phyloP scores from a whole-genome alignment of 2,329 filamentous ascomycete species.

The Zopfia rhizophila region DNA sequence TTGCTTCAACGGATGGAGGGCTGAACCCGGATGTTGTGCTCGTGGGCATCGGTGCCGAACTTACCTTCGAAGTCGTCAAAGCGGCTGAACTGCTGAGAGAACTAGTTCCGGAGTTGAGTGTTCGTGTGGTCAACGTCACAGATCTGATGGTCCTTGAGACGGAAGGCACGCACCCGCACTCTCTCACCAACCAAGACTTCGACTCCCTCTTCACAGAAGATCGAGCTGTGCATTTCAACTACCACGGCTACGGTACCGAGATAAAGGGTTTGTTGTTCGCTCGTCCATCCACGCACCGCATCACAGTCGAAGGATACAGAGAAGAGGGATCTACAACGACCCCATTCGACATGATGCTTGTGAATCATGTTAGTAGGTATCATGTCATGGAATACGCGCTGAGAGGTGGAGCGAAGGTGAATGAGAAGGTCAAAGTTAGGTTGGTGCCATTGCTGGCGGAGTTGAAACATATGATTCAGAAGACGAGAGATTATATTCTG shows the following conservation, averaged over 20 bases:
- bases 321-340: constrained; percentile 75
- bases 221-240: constrained; percentile 70
- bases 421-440: constrained; percentile 59
- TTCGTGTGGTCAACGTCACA: constrained; percentile 73
- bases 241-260: constrained; percentile 72
- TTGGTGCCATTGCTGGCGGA: constrained; percentile 61
- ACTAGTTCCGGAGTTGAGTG: constrained; percentile 62
- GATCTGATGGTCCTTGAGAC: constrained; percentile 71
- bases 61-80: constrained; percentile 72
- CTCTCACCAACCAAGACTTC: constrained; percentile 64
- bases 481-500: constrained; percentile 64
- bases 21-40: constrained; percentile 70
- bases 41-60: constrained; percentile 71
- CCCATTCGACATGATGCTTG: constrained; percentile 76
- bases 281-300: constrained; percentile 61
- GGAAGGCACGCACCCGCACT: constrained; percentile 68
- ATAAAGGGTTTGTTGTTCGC: constrained; percentile 71
- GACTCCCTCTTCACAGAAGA: constrained; percentile 67
- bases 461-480: constrained; percentile 60
- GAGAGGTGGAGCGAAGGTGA: constrained; percentile 58
- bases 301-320: constrained; percentile 68
- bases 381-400: constrained; percentile 68
- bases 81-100: constrained; percentile 66
- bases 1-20: constrained; percentile 67
- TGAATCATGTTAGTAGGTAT: constrained; percentile 69